Conservation (phyloP, 2,329 filamentous ascomycete genomes). For the Aspergillus phoenicis region DNA sequence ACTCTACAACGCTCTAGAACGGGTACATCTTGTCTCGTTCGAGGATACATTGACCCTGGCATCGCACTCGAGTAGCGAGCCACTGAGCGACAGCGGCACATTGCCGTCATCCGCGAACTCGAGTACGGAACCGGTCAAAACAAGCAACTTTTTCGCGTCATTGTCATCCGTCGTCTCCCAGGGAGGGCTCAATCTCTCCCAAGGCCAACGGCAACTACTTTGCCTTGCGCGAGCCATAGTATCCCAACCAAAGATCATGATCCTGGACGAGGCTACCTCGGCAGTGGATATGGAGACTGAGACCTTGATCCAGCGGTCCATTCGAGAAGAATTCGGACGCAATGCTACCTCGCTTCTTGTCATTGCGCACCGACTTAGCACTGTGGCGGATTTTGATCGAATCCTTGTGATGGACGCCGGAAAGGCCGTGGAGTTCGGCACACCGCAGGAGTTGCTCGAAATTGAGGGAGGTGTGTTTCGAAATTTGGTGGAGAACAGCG, state of each 20-base stretch:
- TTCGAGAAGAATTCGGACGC: conserved; percentile 67
- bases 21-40: conserved; percentile 67
- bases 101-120: conserved; percentile 9
- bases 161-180: conserved; percentile 68
- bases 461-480: conserved; percentile 56
- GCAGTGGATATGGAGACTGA: conserved; percentile 80
- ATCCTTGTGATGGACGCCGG: conserved; percentile 73
- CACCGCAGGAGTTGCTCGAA: conserved; percentile 64
- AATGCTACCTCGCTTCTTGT: conserved; percentile 67
- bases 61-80: conserved; percentile 13
- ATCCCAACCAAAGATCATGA: conserved; percentile 72
- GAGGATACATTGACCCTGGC: conserved; percentile 37
- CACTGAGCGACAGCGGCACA: conserved; percentile 16
- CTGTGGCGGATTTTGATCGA: conserved; percentile 75
- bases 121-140: conserved; percentile 8
- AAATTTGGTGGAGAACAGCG: conserved; percentile 54
- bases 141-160: conserved; percentile 57
- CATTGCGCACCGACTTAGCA: conserved; percentile 53
- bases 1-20: conserved; percentile 67
- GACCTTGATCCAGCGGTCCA: conserved; percentile 70
- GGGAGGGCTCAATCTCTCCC: conserved; percentile 64
- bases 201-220: conserved; percentile 33
- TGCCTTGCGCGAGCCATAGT: conserved; percentile 56
- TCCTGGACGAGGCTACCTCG: conserved; percentile 77
- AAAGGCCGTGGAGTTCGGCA: conserved; percentile 67